These are phyloP conservation scores for Echinochloa phyllopogon DNA, from an alignment of 176 grass and related monocot genomes.

Conservation along the genomic window DNA sequence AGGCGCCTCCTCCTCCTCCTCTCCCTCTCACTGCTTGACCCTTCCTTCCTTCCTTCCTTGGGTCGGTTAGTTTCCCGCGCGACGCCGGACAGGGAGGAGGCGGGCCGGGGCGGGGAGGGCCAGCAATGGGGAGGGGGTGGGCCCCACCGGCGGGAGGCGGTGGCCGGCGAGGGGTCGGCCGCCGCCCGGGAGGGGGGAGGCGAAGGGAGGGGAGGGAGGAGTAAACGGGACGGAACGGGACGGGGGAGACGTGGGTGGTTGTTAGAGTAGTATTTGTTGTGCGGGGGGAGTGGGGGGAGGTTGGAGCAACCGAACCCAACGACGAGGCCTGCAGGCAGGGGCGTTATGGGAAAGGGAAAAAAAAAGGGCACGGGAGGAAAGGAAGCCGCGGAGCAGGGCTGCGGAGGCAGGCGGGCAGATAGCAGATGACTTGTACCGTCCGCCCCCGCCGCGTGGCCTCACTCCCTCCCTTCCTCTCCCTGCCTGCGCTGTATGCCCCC, in stretches of 20 bases:
- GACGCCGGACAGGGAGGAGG: neutral
- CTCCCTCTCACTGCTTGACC: neutral
- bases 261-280: conserved; percentile 15
- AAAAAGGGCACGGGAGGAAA: too few relatives aligned
- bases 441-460: neutral
- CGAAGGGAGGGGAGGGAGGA: neutral
- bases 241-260: neutral
- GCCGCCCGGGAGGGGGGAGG: neutral
- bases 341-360: conserved; percentile 50
- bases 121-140: conserved; percentile 9
- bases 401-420: neutral
- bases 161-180: conserved; percentile 18
- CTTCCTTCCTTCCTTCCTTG: neutral
- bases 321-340: neutral
- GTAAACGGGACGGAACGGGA: conserved; percentile 43
- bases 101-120: neutral
- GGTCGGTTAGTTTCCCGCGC: conserved; percentile 25
- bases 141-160: conserved; percentile 6
- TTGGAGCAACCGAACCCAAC: neutral
- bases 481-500: neutral
- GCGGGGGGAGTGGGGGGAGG: neutral
- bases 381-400: neutral
- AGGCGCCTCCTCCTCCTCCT: neutral
- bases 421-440: neutral
- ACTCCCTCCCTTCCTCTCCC: neutral